A percentile compares a stretch with the other conserved stretches of the same genome.
phyloP scores from a whole-genome alignment of 1,284 basidiomycete genomes.

The Singerocomus inundabilis region DNA sequence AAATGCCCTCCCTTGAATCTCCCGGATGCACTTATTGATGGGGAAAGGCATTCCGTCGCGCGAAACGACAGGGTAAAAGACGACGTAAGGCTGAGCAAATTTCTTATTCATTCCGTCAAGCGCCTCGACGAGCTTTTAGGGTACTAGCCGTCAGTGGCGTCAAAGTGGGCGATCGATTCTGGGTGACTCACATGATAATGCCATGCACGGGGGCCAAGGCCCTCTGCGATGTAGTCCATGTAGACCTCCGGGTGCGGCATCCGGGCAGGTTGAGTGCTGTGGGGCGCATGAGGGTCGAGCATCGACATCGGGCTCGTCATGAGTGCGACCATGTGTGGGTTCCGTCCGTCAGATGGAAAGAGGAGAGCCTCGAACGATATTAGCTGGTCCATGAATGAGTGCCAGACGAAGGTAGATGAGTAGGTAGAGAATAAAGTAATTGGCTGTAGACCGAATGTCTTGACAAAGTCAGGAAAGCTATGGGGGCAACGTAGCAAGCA shows the following conservation, averaged over 20 bases:
- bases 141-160: slow-evolving; percentile 18
- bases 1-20: slow-evolving; percentile 64
- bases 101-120: slow-evolving; percentile 76
- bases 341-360: slow-evolving; percentile 65
- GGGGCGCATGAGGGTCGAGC: slow-evolving; percentile 44
- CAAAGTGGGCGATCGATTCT: slow-evolving; percentile 4
- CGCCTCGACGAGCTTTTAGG: slow-evolving; percentile 66
- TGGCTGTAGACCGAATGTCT: slow-evolving; percentile 8
- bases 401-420: slow-evolving; percentile 10
- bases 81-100: slow-evolving; percentile 72
- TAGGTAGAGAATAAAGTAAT: slow-evolving; percentile 25
- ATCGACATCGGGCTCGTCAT: slow-evolving; percentile 62
- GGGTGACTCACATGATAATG: slow-evolving; percentile 56
- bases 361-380: slow-evolving; percentile 60
- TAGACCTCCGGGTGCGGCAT: slow-evolving; percentile 79
- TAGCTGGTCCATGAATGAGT: slow-evolving; percentile 54
- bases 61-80: slow-evolving; percentile 72
- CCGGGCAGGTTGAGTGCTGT: slow-evolving; percentile 43
- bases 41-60: slow-evolving; percentile 78
- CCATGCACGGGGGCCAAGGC: slow-evolving; percentile 65
- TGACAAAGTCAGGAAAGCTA: slow-evolving; percentile 12
- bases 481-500: slow-evolving; percentile 12
- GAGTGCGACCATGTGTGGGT: slow-evolving; percentile 64
- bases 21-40: slow-evolving; percentile 67
- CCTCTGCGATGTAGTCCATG: slow-evolving; percentile 81